Evolutionary conservation across 1,284 basidiomycete genomes (phyloP), one percentile per base, ranked within the genome.

Genomic region (Cystobasidium sp.): DNA sequence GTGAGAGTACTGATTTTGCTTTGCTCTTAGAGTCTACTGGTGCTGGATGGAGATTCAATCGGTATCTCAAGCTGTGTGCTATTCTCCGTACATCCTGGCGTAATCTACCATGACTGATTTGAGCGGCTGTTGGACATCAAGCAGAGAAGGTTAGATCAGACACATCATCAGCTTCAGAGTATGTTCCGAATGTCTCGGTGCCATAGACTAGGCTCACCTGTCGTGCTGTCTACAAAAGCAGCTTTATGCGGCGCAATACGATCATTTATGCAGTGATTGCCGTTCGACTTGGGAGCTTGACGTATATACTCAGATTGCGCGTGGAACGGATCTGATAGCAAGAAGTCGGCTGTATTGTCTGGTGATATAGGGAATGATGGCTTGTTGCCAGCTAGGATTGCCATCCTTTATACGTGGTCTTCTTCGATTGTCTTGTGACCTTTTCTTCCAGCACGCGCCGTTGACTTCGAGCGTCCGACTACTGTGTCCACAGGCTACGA

Each of bases 1-100:
- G 62, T n/a, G 70, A 73, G 10, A 73, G 24, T 49, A 73, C 46
- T 14, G 70, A 47, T 39, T 73, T 52, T 37, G n/a, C n/a, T 16
- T 16, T 22, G 20, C 24, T 37, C n/a, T 53, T 51, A 1, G 49
- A 20, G 24, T n/a, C 58, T 18, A 16, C 39, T 16, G 68, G 58
- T 6, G 59, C 46, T 18, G 55, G 68, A 6, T 62, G 47, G 18
- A 70, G 59, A 9, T 70, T 20, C 9, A 70, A 47, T 53, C 56
- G 37, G n/a, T 52, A 44, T 39, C 58, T 56, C 31, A 70, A 58
- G 24, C 68, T 55, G 18, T 39, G 16, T 14, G 68, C 68, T 37
- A 70, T 39, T 8, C 68, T 39, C 12, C 41, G 39, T 37, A 63
- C 68, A 58, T 70, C 68, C 39, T 47, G 37, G 7, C 58, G 39